Base-by-base conservation (phyloP, 2,329 filamentous ascomycete genomes). In the Sporothrix euskadiensis region DNA sequence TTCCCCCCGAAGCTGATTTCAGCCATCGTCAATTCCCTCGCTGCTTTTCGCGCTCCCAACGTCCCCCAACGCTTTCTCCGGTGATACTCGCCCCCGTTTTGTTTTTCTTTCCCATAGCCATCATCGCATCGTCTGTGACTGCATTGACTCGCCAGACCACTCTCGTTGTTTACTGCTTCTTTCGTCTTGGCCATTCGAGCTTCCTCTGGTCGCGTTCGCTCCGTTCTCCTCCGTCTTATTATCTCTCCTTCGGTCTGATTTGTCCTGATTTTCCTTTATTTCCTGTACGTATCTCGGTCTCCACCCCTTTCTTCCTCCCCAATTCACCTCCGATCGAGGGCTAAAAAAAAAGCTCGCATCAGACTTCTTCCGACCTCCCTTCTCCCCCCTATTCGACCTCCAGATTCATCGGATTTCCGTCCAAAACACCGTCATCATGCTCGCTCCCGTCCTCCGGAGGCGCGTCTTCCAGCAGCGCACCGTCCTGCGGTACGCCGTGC, bases 371-470 rank as follows among this genome's bases (percentile, higher is more conserved):
- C 52, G 52, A 54, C 72, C 30, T 65, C 32, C 14, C 59, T 56
- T 66, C 44, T 61, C 22, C 30, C 70, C 61, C 49, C 44, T 30
- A 49, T 71, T 32, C 71, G 30, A n/a, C 54, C 32, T 52, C 35
- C 44, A 52, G 66, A 39, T 65, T 47, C 70, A 49, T 70, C 71
- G 26, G 69, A 59, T 75, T 73, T 71, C 75, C 63, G 44, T 63
- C 63, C 69, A 68, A 69, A 71, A 8, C 22, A 73, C 73, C 74
- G 65, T 77, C 81, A 84, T 78, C 76, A 91, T 91, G 89, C 86
- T 90, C 83, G 86, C 87, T 82, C 87, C 88, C 78, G 87, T 88
- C 78, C 84, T 90, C 79, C 85, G 89, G 84, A 88, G 88, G 87
- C 88, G 88, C 80, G 85, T 84, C 80, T 84, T 90, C 80, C 84